Conservation (phyloP, 306 rosid species). For the Quercus robur region DNA sequence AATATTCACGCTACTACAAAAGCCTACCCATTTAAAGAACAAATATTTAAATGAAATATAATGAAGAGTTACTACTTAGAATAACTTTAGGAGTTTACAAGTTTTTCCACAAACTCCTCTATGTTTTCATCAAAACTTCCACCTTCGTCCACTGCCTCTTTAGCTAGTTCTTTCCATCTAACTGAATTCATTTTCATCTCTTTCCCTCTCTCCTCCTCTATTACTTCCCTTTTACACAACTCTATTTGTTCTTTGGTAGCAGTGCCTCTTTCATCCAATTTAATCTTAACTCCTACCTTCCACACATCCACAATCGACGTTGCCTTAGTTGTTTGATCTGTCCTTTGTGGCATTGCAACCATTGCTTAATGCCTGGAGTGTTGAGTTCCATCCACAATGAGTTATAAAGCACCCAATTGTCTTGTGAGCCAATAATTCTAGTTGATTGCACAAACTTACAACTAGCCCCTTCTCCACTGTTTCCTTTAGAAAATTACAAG, state of each 20-base stretch:
- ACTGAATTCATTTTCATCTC: constrained; percentile 1
- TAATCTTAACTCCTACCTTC: constrained; percentile 8
- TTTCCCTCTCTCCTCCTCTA: constrained; percentile 5
- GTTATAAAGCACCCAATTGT: not conserved
- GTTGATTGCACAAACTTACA: constrained; percentile 4
- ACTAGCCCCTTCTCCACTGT: not conserved
- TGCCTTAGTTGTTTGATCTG: constrained; percentile 2
- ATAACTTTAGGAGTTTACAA: too few species aligned
- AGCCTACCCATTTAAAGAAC: too few species aligned
- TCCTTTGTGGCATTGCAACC: constrained; percentile 6
- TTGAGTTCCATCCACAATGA: constrained; percentile 7
- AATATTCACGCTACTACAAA: too few species aligned
- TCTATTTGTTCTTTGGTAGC: not conserved
- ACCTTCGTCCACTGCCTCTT: constrained; percentile 11
- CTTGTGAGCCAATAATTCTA: not conserved
- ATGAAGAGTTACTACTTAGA: too few species aligned
- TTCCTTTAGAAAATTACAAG: not conserved
- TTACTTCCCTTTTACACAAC: not conserved
- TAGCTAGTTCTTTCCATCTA: not conserved
- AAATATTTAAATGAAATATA: too few species aligned
- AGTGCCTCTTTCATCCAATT: not conserved
- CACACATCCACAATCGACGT: constrained; percentile 1
- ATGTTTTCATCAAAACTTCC: constrained; percentile 5
- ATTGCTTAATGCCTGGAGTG: constrained; percentile 2
- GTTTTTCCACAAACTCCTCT: not conserved